A percentile compares a stretch with the other conserved stretches of the same genome.
Evolutionary conservation across 179 eudicot species (phyloP).

Genomic region (Corrigiola litoralis): DNA sequence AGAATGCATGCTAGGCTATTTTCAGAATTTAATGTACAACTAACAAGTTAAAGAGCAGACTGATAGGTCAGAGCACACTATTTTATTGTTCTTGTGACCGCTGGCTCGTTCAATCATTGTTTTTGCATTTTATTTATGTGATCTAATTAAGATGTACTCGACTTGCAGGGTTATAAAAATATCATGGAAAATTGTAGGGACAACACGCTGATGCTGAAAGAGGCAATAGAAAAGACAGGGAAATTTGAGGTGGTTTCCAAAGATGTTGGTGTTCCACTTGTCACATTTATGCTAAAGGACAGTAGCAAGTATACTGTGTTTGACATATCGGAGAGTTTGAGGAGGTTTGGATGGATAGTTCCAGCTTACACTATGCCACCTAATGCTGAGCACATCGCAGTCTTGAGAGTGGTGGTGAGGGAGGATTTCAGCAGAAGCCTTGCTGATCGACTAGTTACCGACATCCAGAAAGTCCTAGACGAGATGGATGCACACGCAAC

Average conservation of each 20-base stretch:
- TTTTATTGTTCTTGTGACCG: not conserved
- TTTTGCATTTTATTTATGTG: not conserved
- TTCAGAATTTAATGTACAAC: no score
- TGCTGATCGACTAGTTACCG: conserved; percentile 14
- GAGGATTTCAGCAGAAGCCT: conserved; percentile 25
- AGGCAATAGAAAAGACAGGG: conserved; percentile 16
- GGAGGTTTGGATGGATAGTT: conserved; percentile 23
- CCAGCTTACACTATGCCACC: conserved; percentile 26
- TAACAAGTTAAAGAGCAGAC: no score
- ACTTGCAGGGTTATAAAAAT: conserved; percentile 21
- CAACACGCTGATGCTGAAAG: conserved; percentile 3
- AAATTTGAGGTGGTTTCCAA: conserved; percentile 16
- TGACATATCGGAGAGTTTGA: conserved; percentile 13
- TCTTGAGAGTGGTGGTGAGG: conserved; percentile 22
- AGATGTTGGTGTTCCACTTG: conserved; percentile 21
- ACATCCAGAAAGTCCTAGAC: conserved; percentile 11
- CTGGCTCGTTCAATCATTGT: not conserved
- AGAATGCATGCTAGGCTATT: no score
- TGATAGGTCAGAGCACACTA: no score
- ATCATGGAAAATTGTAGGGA: conserved; percentile 28
- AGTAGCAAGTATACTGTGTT: conserved; percentile 20
- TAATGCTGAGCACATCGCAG: conserved; percentile 22
- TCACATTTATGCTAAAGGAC: conserved; percentile 20
- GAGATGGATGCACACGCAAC: conserved; percentile 11
- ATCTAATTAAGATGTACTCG: not conserved